These are phyloP conservation scores for Backusella morwellensis DNA, from an alignment of 192 early-diverging fungal species.

Conservation along the genomic window DNA sequence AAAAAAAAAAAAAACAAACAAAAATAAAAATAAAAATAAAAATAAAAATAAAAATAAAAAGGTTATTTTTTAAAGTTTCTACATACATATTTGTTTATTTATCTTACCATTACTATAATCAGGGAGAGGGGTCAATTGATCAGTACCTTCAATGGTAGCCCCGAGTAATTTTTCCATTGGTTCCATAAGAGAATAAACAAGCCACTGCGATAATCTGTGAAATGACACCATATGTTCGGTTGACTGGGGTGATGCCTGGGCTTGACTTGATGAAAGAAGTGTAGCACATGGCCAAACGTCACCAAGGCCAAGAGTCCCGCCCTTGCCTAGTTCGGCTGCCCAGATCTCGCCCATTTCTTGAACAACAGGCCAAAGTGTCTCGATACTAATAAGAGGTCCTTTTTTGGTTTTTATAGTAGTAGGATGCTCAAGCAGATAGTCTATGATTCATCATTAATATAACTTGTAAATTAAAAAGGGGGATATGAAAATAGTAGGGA, in stretches of 20 bases:
- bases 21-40: too few species aligned
- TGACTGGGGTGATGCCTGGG: background rate
- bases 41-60: background rate
- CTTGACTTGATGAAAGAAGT: constrained; percentile 1
- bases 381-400: constrained; percentile 49
- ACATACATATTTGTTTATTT: constrained; percentile 22
- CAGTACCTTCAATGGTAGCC: constrained; percentile 56
- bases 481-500: background rate
- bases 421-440: constrained; percentile 64
- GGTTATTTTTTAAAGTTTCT: background rate
- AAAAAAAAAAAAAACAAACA: too few species aligned
- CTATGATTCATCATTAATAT: background rate
- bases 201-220: constrained; percentile 95
- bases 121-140: constrained; percentile 80
- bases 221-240: constrained; percentile 66
- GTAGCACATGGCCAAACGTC: constrained; percentile 39
- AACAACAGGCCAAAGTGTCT: constrained; percentile 78
- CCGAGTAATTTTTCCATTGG: constrained; percentile 56
- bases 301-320: constrained; percentile 66
- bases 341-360: constrained; percentile 79
- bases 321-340: constrained; percentile 68
- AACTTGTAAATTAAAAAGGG: background rate
- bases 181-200: constrained; percentile 90
- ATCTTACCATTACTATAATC: constrained; percentile 75
- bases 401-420: constrained; percentile 42